Evolutionary conservation across 2,329 filamentous ascomycete genomes (phyloP), one percentile per base, ranked within the genome.

Genomic region (Madurella fahalii): DNA sequence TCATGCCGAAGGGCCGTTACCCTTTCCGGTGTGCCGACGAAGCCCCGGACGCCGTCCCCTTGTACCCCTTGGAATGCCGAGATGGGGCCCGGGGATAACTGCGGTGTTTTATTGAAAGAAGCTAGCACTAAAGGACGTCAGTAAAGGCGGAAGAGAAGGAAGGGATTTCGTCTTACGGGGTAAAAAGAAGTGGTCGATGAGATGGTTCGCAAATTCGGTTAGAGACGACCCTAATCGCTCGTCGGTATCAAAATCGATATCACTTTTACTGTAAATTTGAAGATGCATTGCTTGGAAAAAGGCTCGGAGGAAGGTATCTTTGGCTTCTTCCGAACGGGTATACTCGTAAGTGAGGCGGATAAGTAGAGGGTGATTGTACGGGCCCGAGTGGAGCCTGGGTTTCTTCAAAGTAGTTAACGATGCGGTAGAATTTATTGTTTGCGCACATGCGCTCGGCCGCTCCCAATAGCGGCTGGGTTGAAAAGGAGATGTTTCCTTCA

Each of bases 111-210:
- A 40, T 53, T 52, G 8, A 61, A 52, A 18, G 61, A 65, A 9
- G 63, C 61, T 56, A 61, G 63, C 20, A 67, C 65, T 68, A 57
- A 11, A 40, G 47, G 41, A n/a, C 3, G 9, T 9, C 2, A 57
- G 20, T 9, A 43, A 39, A 15, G 52, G 32, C 50, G 16, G 5
- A 18, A 18, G 2, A n/a, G 30, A 45, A 32, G 11, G 41, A 16
- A 56, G 42, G n/a, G 39, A 40, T 40, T 17, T 15, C n/a, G 16
- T 52, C 56, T 46, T 58, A 64, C 62, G 54, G 34, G 63, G 62
- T 2, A 65, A 41, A 54, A 67, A 68, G 49, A 67, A 67, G 48
- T 63, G 61, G 52, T 65, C 52, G 4, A 67, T 45, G 5, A 68
- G 55, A 40, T 64, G 59, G 13, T 63, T 61, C 20, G 62, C 63